Conservation (phyloP, 108 stramenopile species). For the Licmophora abbreviata region DNA sequence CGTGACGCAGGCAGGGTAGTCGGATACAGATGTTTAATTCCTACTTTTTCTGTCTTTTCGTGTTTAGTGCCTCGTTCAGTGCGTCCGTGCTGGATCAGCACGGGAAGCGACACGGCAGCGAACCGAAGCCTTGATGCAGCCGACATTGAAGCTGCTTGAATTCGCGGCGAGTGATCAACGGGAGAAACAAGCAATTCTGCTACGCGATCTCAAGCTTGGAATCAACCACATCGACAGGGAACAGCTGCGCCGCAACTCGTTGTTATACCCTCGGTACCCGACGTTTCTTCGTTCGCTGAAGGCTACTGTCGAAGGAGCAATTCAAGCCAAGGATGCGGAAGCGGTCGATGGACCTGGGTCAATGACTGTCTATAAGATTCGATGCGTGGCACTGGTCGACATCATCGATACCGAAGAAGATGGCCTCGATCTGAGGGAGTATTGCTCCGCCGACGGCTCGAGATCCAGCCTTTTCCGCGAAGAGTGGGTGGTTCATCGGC, state of each 20-base stretch:
- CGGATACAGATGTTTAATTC: slow-evolving; percentile 28
- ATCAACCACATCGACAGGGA: slow-evolving; percentile 74
- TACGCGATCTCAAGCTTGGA: slow-evolving; percentile 74
- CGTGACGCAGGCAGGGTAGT: slow-evolving; percentile 67
- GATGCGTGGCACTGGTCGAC: slow-evolving; percentile 52
- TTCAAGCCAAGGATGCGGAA: slow-evolving; percentile 47
- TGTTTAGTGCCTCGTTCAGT: slow-evolving; percentile 44
- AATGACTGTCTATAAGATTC: slow-evolving; percentile 57
- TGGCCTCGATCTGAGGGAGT: slow-evolving; percentile 17
- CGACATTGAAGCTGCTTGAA: slow-evolving; percentile 53
- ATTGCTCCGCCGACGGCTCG: slow-evolving; percentile 15
- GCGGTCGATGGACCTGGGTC: slow-evolving; percentile 21
- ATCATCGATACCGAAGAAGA: slow-evolving; percentile 34
- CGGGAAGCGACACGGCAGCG: slow-evolving; percentile 65
- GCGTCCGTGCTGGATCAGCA: slow-evolving; percentile 67
- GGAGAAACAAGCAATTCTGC: slow-evolving; percentile 47
- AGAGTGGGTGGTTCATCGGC: slow-evolving; percentile 73
- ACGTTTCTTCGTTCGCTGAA: slow-evolving; percentile 45
- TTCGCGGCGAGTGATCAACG: slow-evolving; percentile 48
- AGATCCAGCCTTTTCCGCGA: slow-evolving; percentile 30
- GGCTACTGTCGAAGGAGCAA: slow-evolving; percentile 46
- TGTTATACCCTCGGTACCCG: slow-evolving; percentile 66
- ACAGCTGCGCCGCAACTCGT: slow-evolving; percentile 72
- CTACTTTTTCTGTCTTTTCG: background rate
- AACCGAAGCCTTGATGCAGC: slow-evolving; percentile 57